Percentiles rank a stretch among this genome's conserved stretches.
Evolutionary conservation across 257 asterid species (phyloP).

Genomic region (Scutellaria galericulata): DNA sequence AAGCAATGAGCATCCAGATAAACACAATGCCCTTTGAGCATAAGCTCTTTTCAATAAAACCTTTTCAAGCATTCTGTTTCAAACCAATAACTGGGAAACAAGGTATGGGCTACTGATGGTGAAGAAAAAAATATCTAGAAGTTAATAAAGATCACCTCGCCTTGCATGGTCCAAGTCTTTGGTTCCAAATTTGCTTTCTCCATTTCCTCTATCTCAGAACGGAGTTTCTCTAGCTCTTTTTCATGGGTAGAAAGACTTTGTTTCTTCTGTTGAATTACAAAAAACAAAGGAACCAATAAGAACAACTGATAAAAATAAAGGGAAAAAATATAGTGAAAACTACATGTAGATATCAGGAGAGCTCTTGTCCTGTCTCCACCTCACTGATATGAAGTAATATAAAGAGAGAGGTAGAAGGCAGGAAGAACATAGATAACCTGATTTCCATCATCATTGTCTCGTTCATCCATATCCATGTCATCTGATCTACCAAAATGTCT

Average conservation of each 20-base stretch:
- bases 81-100: constrained; percentile 14
- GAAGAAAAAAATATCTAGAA: constrained; percentile 22
- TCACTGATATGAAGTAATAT: not conserved
- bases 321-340: constrained; percentile 3
- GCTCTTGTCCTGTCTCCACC: constrained; percentile 2
- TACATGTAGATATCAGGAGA: constrained; percentile 13
- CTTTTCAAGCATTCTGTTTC: not conserved
- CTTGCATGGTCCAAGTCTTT: constrained; percentile 95
- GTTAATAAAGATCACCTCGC: constrained; percentile 69
- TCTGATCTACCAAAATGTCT: constrained; percentile 54
- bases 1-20: constrained; percentile 21
- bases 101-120: not conserved
- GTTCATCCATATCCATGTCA: constrained; percentile 55
- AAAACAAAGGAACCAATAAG: constrained; percentile 23
- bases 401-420: not conserved
- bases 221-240: constrained; percentile 69
- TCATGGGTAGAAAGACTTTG: constrained; percentile 79
- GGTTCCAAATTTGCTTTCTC: constrained; percentile 88
- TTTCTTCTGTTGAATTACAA: constrained; percentile 49
- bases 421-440: constrained; percentile 44
- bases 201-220: constrained; percentile 69
- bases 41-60: constrained; percentile 14
- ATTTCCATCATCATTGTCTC: constrained; percentile 39
- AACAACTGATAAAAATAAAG: not conserved
- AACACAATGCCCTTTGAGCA: constrained; percentile 28